Base-by-base conservation (phyloP, 192 early-diverging fungal genomes). In the Geranomyces michiganensis region DNA sequence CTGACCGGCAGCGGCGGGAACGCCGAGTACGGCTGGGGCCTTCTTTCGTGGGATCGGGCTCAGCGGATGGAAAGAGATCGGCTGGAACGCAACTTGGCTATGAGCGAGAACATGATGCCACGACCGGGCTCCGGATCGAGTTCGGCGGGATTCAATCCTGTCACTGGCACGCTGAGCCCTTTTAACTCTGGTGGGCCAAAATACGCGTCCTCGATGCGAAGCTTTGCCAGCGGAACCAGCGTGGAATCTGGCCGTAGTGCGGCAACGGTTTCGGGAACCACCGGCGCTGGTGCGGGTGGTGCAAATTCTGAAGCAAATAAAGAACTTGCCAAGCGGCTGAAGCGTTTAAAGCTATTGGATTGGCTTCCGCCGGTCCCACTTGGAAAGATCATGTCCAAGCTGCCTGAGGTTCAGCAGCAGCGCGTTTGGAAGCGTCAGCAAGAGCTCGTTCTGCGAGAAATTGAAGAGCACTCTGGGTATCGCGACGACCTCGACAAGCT, bases 1-100 rank as follows among this genome's bases (percentile, higher is more conserved):
- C 77, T 97, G 73, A 73, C 84, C 9, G 95, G 96, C 44, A 93
- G 92, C 31, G 89, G 94, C 1, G 90, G 92, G 65, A 97, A 92
- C 67, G 87, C 92, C 78, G 96, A 99, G 68, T 96, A 93, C 67
- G 96, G 96, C 1, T 99, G 96, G 96, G 88, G 90, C 22, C 60
- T 61, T 17, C n/a, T 82, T 32, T 51, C 55, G 47, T 44, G 53
- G 51, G 79, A 85, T 44, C 56, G 78, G 56, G 36, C 30, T 24
- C 33, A 45, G 46, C 66, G 22, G 59, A 41, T 43, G 47, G 56
- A 74, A 15, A 62, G 36, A 24, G 55, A 44, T 15, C 60, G 48
- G 24, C 26, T 19, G 44, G 65, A 51, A 5, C 72, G 67, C 22
- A 31, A 33, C 68, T 59, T 49, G 32, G 56, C 53, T 41, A 7